Percentiles rank a stretch among this genome's conserved stretches.
These are phyloP conservation scores for Sporodiniella umbellata DNA, from an alignment of 371 early-diverging fungal genomes.

Conservation along the genomic window DNA sequence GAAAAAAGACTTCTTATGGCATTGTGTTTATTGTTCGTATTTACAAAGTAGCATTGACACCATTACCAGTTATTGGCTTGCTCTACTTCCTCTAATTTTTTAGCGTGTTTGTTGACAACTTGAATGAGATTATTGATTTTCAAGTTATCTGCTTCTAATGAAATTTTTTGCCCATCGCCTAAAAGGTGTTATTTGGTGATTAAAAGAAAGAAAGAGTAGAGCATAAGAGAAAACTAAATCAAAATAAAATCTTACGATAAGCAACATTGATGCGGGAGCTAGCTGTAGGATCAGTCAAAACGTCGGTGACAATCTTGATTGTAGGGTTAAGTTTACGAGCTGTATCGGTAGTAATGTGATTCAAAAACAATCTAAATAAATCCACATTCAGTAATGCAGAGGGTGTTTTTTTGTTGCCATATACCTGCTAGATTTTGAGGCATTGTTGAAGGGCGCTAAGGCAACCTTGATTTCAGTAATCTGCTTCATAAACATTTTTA, in stretches of 20 bases:
- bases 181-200: not conserved
- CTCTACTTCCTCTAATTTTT: conserved; percentile 59
- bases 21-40: not conserved
- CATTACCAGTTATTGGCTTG: conserved; percentile 50
- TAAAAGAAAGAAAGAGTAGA: conserved; percentile 1
- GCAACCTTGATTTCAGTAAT: conserved; percentile 47
- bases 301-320: conserved; percentile 48
- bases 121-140: conserved; percentile 53
- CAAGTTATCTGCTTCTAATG: conserved; percentile 47
- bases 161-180: conserved; percentile 59
- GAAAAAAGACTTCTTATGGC: not conserved
- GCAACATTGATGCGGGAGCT: conserved; percentile 45
- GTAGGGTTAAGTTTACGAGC: conserved; percentile 51
- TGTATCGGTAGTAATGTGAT: conserved; percentile 52
- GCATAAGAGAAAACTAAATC: not conserved
- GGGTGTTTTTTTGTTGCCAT: not conserved
- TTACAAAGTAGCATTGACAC: not conserved
- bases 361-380: conserved; percentile 51
- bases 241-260: conserved; percentile 44
- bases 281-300: conserved; percentile 48
- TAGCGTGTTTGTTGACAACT: conserved; percentile 55
- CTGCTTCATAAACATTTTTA: conserved; percentile 41
- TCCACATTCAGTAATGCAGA: not conserved
- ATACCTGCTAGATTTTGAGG: conserved; percentile 49
- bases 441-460: conserved; percentile 42